Conservation (phyloP, 176 grass and related monocot species). For the Juncus effusus region DNA sequence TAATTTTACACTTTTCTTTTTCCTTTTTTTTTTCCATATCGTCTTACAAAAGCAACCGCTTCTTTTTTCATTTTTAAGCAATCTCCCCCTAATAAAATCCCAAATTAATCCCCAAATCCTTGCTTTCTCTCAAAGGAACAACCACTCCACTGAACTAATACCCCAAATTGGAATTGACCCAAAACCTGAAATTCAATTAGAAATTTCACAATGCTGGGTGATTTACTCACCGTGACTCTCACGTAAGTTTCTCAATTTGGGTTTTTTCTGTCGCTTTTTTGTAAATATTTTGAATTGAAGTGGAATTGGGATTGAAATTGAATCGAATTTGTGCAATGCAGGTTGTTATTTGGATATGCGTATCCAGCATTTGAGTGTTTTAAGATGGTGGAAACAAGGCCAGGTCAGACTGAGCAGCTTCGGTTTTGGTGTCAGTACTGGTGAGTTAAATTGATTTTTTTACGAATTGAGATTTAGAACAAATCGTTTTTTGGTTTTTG, state of each 20-base stretch:
- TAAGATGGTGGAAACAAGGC: conserved; percentile 67
- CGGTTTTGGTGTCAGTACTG: conserved; percentile 99
- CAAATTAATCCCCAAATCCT: conserved; percentile 1
- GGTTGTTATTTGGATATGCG: conserved; percentile 77
- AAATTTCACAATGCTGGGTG: too few relatives aligned
- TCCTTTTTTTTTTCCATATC: neutral
- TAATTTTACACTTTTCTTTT: conserved; percentile 17
- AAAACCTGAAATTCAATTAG: too few relatives aligned
- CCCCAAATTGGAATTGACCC: too few relatives aligned
- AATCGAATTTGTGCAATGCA: conserved; percentile 18
- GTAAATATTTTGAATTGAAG: neutral
- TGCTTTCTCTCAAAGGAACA: neutral
- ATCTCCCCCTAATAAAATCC: conserved; percentile 13
- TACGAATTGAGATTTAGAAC: neutral
- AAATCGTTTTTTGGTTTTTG: too few relatives aligned
- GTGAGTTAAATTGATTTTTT: conserved; percentile 27
- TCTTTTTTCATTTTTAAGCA: conserved; percentile 18
- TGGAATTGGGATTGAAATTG: neutral
- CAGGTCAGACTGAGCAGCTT: conserved; percentile 55
- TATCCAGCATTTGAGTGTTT: conserved; percentile 96
- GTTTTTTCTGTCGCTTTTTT: too few relatives aligned
- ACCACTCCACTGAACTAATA: too few relatives aligned
- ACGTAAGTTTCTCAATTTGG: conserved; percentile 13
- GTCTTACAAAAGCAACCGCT: conserved; percentile 17
- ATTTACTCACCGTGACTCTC: conserved; percentile 24